phyloP scores from a whole-genome alignment of 2,329 filamentous ascomycete genomes.

The Ciborinia camelliae region DNA sequence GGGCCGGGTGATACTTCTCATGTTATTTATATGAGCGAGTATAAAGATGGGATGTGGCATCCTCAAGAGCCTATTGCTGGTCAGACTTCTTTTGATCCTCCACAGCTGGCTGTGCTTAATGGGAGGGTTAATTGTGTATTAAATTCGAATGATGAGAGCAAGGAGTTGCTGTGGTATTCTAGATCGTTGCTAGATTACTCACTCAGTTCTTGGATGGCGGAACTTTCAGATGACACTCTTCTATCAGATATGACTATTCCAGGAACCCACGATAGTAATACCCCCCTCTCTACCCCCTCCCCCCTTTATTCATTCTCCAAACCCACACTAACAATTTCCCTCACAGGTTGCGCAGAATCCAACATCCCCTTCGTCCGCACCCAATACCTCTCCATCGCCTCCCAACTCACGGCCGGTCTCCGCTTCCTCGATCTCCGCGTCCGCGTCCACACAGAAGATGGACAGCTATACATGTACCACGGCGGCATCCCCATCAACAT shows the following conservation, averaged over 20 bases:
- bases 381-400: constrained; percentile 58
- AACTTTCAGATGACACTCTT: constrained; percentile 53
- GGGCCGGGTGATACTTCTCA: constrained; percentile 27
- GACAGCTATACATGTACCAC: constrained; percentile 64
- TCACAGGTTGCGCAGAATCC: constrained; percentile 43
- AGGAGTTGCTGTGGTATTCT: constrained; percentile 40
- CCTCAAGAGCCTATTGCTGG: constrained; percentile 27
- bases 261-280: constrained; percentile 63
- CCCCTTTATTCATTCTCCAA: too few relatives aligned
- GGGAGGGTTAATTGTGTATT: constrained; percentile 39
- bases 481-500: constrained; percentile 68
- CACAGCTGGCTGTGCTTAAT: constrained; percentile 33
- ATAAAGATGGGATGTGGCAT: constrained; percentile 28
- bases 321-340: not conserved
- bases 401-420: constrained; percentile 67
- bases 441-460: constrained; percentile 50
- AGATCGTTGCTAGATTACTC: constrained; percentile 36
- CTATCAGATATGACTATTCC: constrained; percentile 66
- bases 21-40: constrained; percentile 29
- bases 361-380: constrained; percentile 68
- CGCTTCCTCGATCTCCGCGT: constrained; percentile 71
- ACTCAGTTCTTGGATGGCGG: constrained; percentile 60
- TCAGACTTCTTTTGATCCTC: constrained; percentile 28
- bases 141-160: constrained; percentile 34
- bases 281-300: too few relatives aligned